Percentiles rank a stretch among this genome's conserved stretches.
Conservation (phyloP, 352 stramenopile species). For the Pythium aquatile region DNA sequence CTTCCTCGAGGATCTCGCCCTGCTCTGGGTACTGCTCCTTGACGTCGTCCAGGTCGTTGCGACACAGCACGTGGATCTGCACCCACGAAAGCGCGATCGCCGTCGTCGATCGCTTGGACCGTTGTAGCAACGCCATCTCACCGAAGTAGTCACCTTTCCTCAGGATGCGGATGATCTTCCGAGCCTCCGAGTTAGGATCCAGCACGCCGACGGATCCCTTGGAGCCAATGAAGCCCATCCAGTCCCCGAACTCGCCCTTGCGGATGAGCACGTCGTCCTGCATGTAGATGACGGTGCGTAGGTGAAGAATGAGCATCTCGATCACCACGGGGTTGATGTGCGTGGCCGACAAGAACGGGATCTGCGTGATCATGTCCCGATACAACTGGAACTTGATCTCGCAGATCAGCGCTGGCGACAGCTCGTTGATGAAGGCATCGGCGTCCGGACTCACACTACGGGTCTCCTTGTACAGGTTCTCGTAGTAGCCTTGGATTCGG, state of each 20-base stretch:
- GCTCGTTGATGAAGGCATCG: slow-evolving; percentile 77
- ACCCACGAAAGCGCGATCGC: slow-evolving; percentile 73
- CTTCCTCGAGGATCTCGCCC: slow-evolving; percentile 57
- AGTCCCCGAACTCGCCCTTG: slow-evolving; percentile 79
- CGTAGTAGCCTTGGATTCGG: slow-evolving; percentile 70
- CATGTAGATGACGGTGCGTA: slow-evolving; percentile 79
- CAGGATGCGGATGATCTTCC: slow-evolving; percentile 71
- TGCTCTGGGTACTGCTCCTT: slow-evolving; percentile 69
- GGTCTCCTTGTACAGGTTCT: slow-evolving; percentile 69
- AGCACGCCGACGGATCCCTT: slow-evolving; percentile 70
- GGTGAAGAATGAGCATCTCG: slow-evolving; percentile 73
- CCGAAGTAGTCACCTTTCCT: slow-evolving; percentile 78
- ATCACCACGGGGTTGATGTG: slow-evolving; percentile 69
- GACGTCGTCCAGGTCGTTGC: slow-evolving; percentile 63
- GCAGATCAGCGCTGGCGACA: slow-evolving; percentile 68
- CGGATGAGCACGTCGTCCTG: slow-evolving; percentile 77
- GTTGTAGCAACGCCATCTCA: slow-evolving; percentile 73
- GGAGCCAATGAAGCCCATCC: slow-evolving; percentile 82
- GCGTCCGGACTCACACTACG: slow-evolving; percentile 63
- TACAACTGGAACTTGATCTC: slow-evolving; percentile 83
- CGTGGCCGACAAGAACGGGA: slow-evolving; percentile 65
- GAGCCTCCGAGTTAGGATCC: slow-evolving; percentile 40
- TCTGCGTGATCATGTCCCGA: slow-evolving; percentile 76
- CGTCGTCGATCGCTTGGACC: slow-evolving; percentile 62
- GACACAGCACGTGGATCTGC: slow-evolving; percentile 72